These are phyloP conservation scores for Cryptosporidium felis DNA, from an alignment of 169 alveolate species.

Conservation along the genomic window DNA sequence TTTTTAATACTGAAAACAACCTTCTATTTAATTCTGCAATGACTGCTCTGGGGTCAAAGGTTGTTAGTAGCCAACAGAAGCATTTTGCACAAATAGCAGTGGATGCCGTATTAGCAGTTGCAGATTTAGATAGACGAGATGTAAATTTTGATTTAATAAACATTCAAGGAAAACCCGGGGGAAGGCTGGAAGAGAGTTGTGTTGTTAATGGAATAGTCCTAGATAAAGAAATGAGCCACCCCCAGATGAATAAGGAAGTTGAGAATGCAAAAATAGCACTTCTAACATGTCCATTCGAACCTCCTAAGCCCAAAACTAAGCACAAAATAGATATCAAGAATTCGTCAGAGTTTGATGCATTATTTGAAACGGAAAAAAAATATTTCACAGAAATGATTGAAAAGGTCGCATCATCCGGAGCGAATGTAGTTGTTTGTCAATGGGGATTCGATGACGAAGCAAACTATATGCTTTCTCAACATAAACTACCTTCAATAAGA, in stretches of 20 bases:
- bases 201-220: conserved; percentile 94
- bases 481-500: conserved; percentile 95
- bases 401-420: conserved; percentile 93
- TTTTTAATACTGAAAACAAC: conserved; percentile 78
- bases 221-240: conserved; percentile 98
- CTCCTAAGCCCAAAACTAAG: conserved; percentile 99
- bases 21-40: conserved; percentile 88
- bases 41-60: conserved; percentile 97
- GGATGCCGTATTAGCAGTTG: conserved; percentile 97
- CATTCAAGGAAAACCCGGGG: conserved; percentile 95
- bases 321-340: conserved; percentile 95
- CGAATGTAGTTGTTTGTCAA: conserved; percentile 96
- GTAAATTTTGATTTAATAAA: conserved; percentile 98
- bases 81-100: conserved; percentile 94
- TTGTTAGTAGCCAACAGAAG: conserved; percentile 91
- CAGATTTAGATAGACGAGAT: conserved; percentile 95
- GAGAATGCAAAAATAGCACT: conserved; percentile 96
- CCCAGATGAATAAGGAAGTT: conserved; percentile 96
- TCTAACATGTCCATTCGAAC: conserved; percentile 99
- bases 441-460: conserved; percentile 99
- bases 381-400: conserved; percentile 95
- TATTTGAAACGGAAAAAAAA: conserved; percentile 89
- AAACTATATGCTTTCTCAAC: conserved; percentile 87
- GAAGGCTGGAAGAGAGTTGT: conserved; percentile 94
- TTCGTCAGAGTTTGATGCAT: conserved; percentile 92